phyloP scores from a whole-genome alignment of 2,329 filamentous ascomycete genomes.

The Lecanicillium sp. region DNA sequence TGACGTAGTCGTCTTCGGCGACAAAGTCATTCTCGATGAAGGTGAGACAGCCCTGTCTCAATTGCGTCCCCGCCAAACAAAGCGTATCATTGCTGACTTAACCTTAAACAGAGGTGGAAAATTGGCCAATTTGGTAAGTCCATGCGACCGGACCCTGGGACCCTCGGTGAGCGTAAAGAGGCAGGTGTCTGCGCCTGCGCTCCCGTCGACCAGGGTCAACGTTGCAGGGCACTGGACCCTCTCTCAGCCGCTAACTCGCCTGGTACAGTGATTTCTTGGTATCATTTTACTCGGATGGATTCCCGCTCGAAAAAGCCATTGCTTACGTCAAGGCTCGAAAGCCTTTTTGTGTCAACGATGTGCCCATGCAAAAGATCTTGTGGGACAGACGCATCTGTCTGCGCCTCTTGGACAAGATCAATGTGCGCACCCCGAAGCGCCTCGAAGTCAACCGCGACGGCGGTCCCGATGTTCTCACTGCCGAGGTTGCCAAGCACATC shows the following conservation, averaged over 20 bases:
- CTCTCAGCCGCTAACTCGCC: conserved; percentile 15
- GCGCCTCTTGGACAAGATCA: conserved; percentile 77
- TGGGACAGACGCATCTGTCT: conserved; percentile 94
- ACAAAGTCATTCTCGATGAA: conserved; percentile 98
- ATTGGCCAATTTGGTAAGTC: conserved; percentile 80
- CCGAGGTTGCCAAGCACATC: conserved; percentile 73
- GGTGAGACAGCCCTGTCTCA: conserved; percentile 34
- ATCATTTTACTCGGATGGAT: conserved; percentile 97
- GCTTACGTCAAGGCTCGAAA: conserved; percentile 89
- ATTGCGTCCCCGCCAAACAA: no score
- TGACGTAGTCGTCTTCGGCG: conserved; percentile 94
- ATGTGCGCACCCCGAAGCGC: conserved; percentile 80
- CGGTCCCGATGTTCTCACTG: conserved; percentile 69
- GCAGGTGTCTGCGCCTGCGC: conserved; percentile 22
- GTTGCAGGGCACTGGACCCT: background rate
- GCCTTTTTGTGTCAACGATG: conserved; percentile 94
- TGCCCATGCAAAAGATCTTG: conserved; percentile 93
- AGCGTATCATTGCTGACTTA: conserved; percentile 3
- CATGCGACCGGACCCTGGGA: conserved; percentile 4
- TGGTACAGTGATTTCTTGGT: conserved; percentile 75
- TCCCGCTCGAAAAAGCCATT: conserved; percentile 93
- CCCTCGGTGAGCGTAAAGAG: conserved; percentile 24
- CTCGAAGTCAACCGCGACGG: conserved; percentile 91
- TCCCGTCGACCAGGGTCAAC: conserved; percentile 1
- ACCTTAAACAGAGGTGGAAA: conserved; percentile 61